These are phyloP conservation scores for Boletellus sp. DNA, from an alignment of 768 basidiomycete genomes.

Conservation along the genomic window DNA sequence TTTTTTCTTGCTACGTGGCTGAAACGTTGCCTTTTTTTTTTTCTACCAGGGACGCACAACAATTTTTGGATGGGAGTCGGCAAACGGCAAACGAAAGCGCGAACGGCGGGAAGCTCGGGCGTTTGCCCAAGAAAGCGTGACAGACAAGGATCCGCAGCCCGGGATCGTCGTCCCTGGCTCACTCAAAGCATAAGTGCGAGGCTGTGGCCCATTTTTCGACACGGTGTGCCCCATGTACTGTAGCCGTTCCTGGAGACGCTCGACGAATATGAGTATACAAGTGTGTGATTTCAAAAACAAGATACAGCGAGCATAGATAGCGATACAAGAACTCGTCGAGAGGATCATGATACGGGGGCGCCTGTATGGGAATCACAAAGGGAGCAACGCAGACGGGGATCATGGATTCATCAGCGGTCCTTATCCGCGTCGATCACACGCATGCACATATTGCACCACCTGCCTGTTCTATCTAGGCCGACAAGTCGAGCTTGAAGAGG, in stretches of 20 bases:
- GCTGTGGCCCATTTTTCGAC: too few species aligned
- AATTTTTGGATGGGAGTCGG: slow-evolving; percentile 55
- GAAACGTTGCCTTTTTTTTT: background rate
- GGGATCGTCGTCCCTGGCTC: background rate
- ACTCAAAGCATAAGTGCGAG: background rate
- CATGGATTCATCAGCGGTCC: too few species aligned
- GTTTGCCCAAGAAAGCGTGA: background rate
- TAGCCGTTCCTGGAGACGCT: background rate
- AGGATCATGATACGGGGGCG: background rate
- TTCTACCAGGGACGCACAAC: slow-evolving; percentile 56
- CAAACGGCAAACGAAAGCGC: slow-evolving; percentile 38
- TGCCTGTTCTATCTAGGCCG: slow-evolving; percentile 12
- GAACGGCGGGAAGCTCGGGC: slow-evolving; percentile 20
- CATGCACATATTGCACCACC: too few species aligned
- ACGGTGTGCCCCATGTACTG: too few species aligned
- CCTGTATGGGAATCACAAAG: background rate
- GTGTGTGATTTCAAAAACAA: background rate
- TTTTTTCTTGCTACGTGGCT: too few species aligned
- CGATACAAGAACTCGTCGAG: background rate
- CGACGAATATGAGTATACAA: too few species aligned
- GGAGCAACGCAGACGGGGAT: too few species aligned
- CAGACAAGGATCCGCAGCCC: background rate
- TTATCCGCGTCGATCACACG: too few species aligned
- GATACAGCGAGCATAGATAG: background rate
- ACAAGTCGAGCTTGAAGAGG: slow-evolving; percentile 50